Evolutionary conservation across 2,329 filamentous ascomycete genomes (phyloP).

Genomic region (Aplosporella prunicola): DNA sequence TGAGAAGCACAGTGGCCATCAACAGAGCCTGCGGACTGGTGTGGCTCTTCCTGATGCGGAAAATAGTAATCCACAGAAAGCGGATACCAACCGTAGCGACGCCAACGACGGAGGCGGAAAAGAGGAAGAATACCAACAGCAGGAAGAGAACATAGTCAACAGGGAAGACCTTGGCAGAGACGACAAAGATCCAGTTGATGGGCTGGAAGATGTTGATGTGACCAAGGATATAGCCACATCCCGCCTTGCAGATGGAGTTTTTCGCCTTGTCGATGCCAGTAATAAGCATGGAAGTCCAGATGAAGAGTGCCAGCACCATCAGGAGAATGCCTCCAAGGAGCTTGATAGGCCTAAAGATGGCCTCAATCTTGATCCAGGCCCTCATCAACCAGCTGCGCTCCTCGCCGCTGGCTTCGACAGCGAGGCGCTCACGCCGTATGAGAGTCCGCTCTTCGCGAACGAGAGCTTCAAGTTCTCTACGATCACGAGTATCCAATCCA

Average conservation of each 20-base stretch:
- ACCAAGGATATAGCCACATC: constrained; percentile 85
- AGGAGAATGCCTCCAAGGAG: constrained; percentile 74
- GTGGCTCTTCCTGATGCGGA: constrained; percentile 79
- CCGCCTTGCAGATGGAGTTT: constrained; percentile 84
- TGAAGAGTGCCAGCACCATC: constrained; percentile 60
- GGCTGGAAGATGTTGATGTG: constrained; percentile 90
- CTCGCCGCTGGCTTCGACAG: constrained; percentile 70
- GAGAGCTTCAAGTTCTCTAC: constrained; percentile 77
- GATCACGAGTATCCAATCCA: constrained; percentile 72
- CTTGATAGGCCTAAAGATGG: constrained; percentile 79
- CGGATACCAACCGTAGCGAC: constrained; percentile 83
- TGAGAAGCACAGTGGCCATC: constrained; percentile 82
- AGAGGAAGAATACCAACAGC: constrained; percentile 75
- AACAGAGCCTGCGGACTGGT: constrained; percentile 88
- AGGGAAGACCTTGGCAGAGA: constrained; percentile 75
- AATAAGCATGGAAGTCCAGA: constrained; percentile 89
- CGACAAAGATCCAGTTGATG: constrained; percentile 79
- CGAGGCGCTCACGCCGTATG: constrained; percentile 77
- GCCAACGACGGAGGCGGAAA: constrained; percentile 77
- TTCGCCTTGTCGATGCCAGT: constrained; percentile 93
- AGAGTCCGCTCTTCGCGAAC: constrained; percentile 86
- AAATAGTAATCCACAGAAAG: constrained; percentile 90
- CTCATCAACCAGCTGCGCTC: constrained; percentile 65
- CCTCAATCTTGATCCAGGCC: constrained; percentile 70
- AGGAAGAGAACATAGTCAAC: constrained; percentile 88